These are phyloP conservation scores for Pseudomonodictys pantanalensis DNA, from an alignment of 495 filamentous ascomycete genomes.

Conservation along the genomic window DNA sequence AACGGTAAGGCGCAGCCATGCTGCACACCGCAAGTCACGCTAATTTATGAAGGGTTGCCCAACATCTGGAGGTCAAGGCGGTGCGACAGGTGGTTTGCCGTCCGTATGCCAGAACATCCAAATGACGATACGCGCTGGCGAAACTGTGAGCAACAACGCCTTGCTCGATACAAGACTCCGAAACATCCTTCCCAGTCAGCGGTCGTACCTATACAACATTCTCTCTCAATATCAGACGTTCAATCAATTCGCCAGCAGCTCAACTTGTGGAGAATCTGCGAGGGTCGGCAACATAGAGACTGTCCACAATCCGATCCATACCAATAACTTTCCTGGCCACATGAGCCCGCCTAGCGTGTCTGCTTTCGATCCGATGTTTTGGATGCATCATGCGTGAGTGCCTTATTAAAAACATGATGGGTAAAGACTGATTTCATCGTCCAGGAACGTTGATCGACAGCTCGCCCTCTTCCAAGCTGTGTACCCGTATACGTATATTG, in stretches of 20 bases:
- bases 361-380: constrained; percentile 72
- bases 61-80: too few species aligned
- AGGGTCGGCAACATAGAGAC: constrained; percentile 57
- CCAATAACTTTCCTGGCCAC: constrained; percentile 54
- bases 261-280: background rate
- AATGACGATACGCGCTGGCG: too few species aligned
- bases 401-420: background rate
- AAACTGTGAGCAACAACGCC: background rate
- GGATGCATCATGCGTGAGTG: constrained; percentile 57
- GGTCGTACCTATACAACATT: constrained; percentile 1
- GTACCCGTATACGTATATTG: constrained; percentile 57
- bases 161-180: background rate
- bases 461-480: constrained; percentile 70
- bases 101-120: too few species aligned
- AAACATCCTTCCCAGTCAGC: background rate
- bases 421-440: constrained; percentile 29
- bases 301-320: constrained; percentile 63
- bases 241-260: constrained; percentile 3
- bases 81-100: too few species aligned
- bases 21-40: too few species aligned
- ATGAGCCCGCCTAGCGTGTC: constrained; percentile 65
- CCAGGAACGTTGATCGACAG: constrained; percentile 62
- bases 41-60: too few species aligned
- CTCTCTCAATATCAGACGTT: constrained; percentile 14
- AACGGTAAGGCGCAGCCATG: too few species aligned